phyloP scores from a whole-genome alignment of 2,329 filamentous ascomycete species.

The Sclerotinia spermophila region DNA sequence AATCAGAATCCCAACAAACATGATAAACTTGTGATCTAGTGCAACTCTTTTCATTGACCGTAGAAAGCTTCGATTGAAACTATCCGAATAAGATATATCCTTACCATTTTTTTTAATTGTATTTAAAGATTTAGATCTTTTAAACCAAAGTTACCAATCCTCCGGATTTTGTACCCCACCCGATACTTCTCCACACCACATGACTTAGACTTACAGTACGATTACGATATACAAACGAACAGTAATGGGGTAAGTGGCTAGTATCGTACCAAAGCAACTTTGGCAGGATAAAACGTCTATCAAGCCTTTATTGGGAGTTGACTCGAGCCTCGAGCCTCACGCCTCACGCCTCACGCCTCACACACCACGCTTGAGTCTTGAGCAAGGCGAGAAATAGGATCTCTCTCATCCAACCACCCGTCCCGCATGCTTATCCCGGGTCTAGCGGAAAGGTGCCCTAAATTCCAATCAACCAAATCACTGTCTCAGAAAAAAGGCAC shows the following conservation, averaged over 20 bases:
- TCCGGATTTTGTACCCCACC: constrained; percentile 13
- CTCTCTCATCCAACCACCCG: constrained; percentile 1
- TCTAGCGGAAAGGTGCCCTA: not conserved
- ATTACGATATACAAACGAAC: not conserved
- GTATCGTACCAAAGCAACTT: not conserved
- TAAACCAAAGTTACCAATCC: constrained; percentile 7
- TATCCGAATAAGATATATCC: not conserved
- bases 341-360: not conserved
- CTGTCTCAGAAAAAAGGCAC: not conserved
- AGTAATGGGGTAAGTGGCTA: not conserved
- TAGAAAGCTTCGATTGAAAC: not conserved
- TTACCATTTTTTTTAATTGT: not conserved
- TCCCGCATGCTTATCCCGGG: not conserved
- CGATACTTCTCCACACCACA: constrained; percentile 9
- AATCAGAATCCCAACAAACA: not conserved
- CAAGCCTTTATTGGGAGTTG: not conserved
- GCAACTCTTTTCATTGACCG: not conserved
- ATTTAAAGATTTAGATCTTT: not conserved
- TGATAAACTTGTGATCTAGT: not conserved
- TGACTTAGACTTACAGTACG: constrained; percentile 13
- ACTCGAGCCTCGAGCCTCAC: not conserved
- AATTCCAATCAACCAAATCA: not conserved
- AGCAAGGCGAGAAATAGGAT: not conserved
- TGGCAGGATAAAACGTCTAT: not conserved
- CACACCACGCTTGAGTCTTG: not conserved